These are phyloP conservation scores for Scopulariopsis brevicaulis DNA, from an alignment of 2,329 filamentous ascomycete genomes.

Conservation along the genomic window DNA sequence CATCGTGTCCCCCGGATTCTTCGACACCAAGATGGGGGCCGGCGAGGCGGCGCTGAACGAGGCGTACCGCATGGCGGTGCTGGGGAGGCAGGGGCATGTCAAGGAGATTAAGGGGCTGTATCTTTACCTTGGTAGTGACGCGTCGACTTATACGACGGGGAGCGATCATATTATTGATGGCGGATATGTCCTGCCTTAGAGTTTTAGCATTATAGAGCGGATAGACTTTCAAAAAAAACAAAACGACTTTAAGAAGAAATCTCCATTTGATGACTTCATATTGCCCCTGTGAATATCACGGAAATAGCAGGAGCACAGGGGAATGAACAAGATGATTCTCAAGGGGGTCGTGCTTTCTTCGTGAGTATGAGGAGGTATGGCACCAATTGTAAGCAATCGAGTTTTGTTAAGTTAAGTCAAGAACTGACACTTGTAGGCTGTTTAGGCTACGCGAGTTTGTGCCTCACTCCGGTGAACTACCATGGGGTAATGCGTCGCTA, in stretches of 20 bases:
- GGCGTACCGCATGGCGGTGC: slow-evolving; percentile 13
- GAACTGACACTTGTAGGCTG: too few relatives aligned
- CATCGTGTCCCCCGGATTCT: slow-evolving; percentile 64
- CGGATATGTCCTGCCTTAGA: slow-evolving; percentile 48
- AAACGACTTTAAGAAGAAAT: background rate
- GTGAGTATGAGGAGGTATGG: too few relatives aligned
- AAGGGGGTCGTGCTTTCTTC: too few relatives aligned
- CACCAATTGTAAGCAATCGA: too few relatives aligned
- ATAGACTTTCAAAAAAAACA: background rate
- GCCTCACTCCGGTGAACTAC: too few relatives aligned
- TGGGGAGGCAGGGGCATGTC: slow-evolving; percentile 57
- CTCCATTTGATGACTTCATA: too few relatives aligned
- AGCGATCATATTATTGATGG: slow-evolving; percentile 66
- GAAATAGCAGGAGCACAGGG: too few relatives aligned
- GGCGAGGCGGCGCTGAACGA: background rate
- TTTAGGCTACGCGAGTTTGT: too few relatives aligned
- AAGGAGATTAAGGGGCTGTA: slow-evolving; percentile 75
- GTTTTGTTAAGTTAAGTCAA: too few relatives aligned
- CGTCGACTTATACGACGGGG: slow-evolving; percentile 71
- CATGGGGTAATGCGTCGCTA: too few relatives aligned
- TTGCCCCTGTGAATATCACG: too few relatives aligned
- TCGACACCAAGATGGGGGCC: slow-evolving; percentile 52
- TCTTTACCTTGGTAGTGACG: slow-evolving; percentile 74
- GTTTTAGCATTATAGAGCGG: background rate
- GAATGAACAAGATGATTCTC: too few relatives aligned